Conservation (phyloP, 2,329 filamentous ascomycete genomes). For the Cercospora sp. region DNA sequence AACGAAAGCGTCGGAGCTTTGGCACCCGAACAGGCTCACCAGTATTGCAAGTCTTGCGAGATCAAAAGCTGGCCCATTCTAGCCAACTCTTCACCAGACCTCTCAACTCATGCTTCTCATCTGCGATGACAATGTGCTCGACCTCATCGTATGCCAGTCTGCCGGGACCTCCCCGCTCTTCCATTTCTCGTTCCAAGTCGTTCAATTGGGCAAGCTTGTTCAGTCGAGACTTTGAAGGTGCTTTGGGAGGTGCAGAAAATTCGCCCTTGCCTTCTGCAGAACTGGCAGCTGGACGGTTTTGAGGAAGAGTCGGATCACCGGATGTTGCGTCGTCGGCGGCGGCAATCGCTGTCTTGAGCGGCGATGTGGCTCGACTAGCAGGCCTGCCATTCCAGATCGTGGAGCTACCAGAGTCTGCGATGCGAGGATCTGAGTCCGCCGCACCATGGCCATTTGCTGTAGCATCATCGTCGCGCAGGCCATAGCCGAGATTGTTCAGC, state of each 20-base stretch:
- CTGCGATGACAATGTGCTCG: conserved; percentile 65
- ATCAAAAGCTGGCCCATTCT: conserved; percentile 66
- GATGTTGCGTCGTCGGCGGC: conserved; percentile 14
- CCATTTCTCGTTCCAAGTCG: conserved; percentile 66
- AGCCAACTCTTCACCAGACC: conserved; percentile 90
- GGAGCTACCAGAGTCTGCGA: conserved; percentile 10
- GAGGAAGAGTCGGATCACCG: conserved; percentile 26
- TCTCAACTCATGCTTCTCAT: conserved; percentile 62
- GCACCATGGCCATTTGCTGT: background rate
- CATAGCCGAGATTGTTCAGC: conserved; percentile 46
- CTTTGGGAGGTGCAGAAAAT: background rate
- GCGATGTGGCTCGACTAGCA: conserved; percentile 13
- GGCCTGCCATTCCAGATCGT: conserved; percentile 19
- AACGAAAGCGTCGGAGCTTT: too few relatives aligned
- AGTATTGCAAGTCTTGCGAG: background rate
- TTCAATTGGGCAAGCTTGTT: conserved; percentile 56
- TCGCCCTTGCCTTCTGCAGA: too few relatives aligned
- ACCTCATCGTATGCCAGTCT: conserved; percentile 79
- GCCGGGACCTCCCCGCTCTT: conserved; percentile 73
- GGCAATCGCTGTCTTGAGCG: conserved; percentile 7
- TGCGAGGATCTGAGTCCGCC: background rate
- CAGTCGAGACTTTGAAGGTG: conserved; percentile 35
- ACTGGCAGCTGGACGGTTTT: too few relatives aligned
- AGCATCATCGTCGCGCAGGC: conserved; percentile 23
- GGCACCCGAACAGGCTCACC: background rate